These are phyloP conservation scores for Maudiozyma saulgeensis DNA, from an alignment of 805 yeast genomes.

Conservation along the genomic window DNA sequence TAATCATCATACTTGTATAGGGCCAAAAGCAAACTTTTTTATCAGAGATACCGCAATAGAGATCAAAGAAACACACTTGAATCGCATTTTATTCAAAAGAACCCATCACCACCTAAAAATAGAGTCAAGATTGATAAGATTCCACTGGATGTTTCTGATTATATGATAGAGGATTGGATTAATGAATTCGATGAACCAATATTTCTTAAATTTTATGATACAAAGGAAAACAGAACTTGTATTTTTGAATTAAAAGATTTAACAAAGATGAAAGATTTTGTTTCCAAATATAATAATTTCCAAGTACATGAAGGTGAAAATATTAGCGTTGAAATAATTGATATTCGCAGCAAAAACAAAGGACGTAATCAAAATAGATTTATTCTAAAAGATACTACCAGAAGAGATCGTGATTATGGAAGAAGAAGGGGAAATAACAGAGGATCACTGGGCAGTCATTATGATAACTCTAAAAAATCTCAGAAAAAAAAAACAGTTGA, in stretches of 20 bases:
- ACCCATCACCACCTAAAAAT: conserved; percentile 11
- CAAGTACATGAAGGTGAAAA: conserved; percentile 14
- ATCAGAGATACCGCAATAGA: conserved; percentile 24
- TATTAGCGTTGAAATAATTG: conserved; percentile 18
- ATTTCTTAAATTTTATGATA: conserved; percentile 19
- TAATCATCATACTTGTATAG: too few species aligned
- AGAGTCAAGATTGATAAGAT: conserved; percentile 19
- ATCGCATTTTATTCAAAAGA: conserved; percentile 12
- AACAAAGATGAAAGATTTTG: conserved; percentile 15
- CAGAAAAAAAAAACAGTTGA: not conserved
- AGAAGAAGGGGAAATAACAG: not conserved
- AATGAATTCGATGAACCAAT: conserved; percentile 20
- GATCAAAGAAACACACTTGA: conserved; percentile 26
- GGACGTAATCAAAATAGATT: not conserved
- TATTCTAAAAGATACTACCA: not conserved
- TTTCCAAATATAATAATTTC: conserved; percentile 16
- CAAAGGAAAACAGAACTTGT: conserved; percentile 23
- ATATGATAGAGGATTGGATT: conserved; percentile 24
- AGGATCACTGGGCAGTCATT: conserved; percentile 7
- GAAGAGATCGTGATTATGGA: not conserved
- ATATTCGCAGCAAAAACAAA: conserved; percentile 2
- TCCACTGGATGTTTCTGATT: conserved; percentile 26
- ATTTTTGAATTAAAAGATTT: conserved; percentile 20
- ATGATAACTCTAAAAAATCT: not conserved
- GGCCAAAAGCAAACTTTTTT: too few species aligned